A percentile compares a stretch with the other conserved stretches of the same genome.
Evolutionary conservation across 2,329 filamentous ascomycete species (phyloP).

Genomic region (Aschersonia sp.): DNA sequence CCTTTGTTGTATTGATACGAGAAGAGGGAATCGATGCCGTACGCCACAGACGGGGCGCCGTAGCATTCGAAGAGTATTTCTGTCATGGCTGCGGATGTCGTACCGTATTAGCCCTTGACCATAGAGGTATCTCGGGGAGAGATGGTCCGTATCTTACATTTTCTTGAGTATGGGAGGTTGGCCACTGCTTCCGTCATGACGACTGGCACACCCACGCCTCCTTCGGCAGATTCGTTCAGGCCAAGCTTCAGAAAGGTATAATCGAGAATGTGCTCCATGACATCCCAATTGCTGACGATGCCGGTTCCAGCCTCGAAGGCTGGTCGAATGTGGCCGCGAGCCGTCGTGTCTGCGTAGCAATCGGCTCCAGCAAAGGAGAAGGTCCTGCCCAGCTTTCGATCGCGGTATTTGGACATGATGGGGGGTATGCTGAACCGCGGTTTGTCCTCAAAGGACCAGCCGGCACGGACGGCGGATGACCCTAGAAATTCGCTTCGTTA

Average conservation of each 20-base stretch:
- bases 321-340: slow-evolving; percentile 76
- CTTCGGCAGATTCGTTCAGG: slow-evolving; percentile 54
- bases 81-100: slow-evolving; percentile 59
- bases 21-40: slow-evolving; percentile 93
- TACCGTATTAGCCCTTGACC: slow-evolving; percentile 7
- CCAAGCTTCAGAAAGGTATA: slow-evolving; percentile 92
- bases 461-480: slow-evolving; percentile 76
- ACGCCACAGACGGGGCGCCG: slow-evolving; percentile 74
- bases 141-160: slow-evolving; percentile 43
- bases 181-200: slow-evolving; percentile 94
- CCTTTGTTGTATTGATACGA: slow-evolving; percentile 89
- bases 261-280: slow-evolving; percentile 87
- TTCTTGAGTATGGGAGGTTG: slow-evolving; percentile 76
- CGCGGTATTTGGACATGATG: slow-evolving; percentile 88
- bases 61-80: slow-evolving; percentile 98
- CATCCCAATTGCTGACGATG: slow-evolving; percentile 94
- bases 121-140: background rate
- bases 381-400: slow-evolving; percentile 82
- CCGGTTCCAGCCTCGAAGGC: slow-evolving; percentile 85
- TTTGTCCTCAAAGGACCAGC: slow-evolving; percentile 84
- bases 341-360: slow-evolving; percentile 88
- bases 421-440: slow-evolving; percentile 73
- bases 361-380: slow-evolving; percentile 88
- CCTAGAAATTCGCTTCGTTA: slow-evolving; percentile 32
- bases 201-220: slow-evolving; percentile 69